Percentiles rank a stretch among this genome's conserved stretches.
phyloP scores from a whole-genome alignment of 164 flowering plant species.

The Dillenia turbinata region DNA sequence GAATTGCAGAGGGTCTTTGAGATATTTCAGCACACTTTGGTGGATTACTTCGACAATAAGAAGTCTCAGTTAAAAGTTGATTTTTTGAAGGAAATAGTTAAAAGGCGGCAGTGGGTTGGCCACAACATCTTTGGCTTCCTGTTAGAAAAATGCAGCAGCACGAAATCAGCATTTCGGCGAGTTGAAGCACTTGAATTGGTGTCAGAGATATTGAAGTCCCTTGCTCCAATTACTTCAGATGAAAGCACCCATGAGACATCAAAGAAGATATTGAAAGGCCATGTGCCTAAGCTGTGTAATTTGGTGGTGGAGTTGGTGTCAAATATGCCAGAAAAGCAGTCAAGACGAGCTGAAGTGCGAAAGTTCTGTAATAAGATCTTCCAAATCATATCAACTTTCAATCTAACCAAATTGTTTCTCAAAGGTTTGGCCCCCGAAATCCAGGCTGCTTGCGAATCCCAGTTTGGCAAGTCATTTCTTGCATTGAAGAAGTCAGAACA shows the following conservation, averaged over 20 bases:
- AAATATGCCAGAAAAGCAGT: constrained; percentile 65
- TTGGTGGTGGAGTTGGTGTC: constrained; percentile 46
- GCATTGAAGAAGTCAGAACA: constrained; percentile 31
- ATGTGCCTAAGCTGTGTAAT: constrained; percentile 35
- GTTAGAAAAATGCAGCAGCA: constrained; percentile 53
- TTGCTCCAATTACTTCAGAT: constrained; percentile 24
- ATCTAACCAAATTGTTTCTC: constrained; percentile 45
- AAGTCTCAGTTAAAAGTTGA: constrained; percentile 66
- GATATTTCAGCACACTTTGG: constrained; percentile 37
- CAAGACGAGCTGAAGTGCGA: constrained; percentile 57
- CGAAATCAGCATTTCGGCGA: constrained; percentile 63
- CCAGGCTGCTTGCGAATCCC: constrained; percentile 56
- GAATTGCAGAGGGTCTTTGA: constrained; percentile 43
- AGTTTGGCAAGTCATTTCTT: constrained; percentile 50
- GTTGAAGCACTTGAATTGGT: constrained; percentile 74
- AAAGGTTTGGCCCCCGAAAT: constrained; percentile 49
- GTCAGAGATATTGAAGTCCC: constrained; percentile 44
- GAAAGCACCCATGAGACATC: constrained; percentile 18
- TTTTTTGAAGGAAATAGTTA: constrained; percentile 73
- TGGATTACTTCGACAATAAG: constrained; percentile 60
- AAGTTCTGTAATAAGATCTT: constrained; percentile 58
- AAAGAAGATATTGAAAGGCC: constrained; percentile 33
- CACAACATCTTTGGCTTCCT: constrained; percentile 52
- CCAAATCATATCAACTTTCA: constrained; percentile 35
- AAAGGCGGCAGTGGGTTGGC: constrained; percentile 76